Conservation (phyloP, 164 flowering plant genomes). For the Euptelea pleiosperma region DNA sequence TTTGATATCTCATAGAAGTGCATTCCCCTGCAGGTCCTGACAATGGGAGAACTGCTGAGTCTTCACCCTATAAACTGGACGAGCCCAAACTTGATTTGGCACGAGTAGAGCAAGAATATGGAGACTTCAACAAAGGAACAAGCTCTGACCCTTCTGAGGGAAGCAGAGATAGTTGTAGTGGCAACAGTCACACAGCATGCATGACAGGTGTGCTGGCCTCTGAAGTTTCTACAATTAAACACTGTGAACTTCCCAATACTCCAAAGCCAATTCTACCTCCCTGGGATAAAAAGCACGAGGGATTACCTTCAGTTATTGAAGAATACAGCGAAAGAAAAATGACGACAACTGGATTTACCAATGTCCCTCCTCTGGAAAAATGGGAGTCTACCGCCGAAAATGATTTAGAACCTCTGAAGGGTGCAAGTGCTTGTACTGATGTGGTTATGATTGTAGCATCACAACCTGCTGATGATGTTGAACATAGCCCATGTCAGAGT, state of each 20-base stretch:
- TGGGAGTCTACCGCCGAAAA: constrained; percentile 52
- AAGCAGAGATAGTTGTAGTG: constrained; percentile 16
- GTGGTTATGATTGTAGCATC: constrained; percentile 16
- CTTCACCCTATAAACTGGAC: constrained; percentile 13
- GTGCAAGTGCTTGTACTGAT: constrained; percentile 17
- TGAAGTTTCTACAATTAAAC: constrained; percentile 17
- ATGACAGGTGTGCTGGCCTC: constrained; percentile 16
- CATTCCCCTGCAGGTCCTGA: constrained; percentile 24
- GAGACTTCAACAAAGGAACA: constrained; percentile 10
- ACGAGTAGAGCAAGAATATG: constrained; percentile 11
- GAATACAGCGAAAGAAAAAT: constrained; percentile 20
- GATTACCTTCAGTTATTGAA: constrained; percentile 16
- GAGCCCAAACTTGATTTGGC: constrained; percentile 15
- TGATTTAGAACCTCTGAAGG: constrained; percentile 29
- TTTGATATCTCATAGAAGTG: not conserved
- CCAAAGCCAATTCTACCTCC: constrained; percentile 1
- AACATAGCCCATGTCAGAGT: constrained; percentile 10
- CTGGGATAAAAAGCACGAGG: constrained; percentile 6
- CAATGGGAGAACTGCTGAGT: constrained; percentile 7
- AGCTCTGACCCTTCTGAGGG: constrained; percentile 19
- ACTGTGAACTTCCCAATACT: constrained; percentile 13
- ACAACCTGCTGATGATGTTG: constrained; percentile 19
- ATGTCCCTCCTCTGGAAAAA: constrained; percentile 17
- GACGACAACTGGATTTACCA: not conserved
- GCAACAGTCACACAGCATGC: constrained; percentile 14